Evolutionary conservation across 257 asterid genomes (phyloP).

Genomic region (Catharanthus roseus): DNA sequence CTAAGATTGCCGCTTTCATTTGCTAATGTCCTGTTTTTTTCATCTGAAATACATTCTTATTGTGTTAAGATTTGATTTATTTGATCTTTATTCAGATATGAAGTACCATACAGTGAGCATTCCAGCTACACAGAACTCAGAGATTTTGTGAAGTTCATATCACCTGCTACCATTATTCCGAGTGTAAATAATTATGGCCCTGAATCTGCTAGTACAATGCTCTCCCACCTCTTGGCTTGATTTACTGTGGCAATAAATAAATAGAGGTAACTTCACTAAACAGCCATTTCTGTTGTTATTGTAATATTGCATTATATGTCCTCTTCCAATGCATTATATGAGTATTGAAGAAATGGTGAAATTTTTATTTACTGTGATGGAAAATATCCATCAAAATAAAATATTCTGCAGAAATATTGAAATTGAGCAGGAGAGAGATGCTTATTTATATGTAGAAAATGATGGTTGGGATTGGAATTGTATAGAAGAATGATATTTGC

Average conservation of each 20-base stretch:
- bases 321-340: neutral
- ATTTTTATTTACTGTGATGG: neutral
- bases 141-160: conserved; percentile 68
- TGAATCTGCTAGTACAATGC: conserved; percentile 67
- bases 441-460: neutral
- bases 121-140: conserved; percentile 82
- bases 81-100: conserved; percentile 54
- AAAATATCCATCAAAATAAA: neutral
- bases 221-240: conserved; percentile 56
- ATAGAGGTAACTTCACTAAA: neutral
- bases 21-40: too few relatives aligned
- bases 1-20: neutral
- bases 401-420: neutral
- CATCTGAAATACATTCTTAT: too few relatives aligned
- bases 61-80: neutral
- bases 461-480: too few relatives aligned
- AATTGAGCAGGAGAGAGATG: neutral
- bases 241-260: neutral
- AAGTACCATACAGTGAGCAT: conserved; percentile 95
- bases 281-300: neutral
- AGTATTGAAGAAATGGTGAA: neutral
- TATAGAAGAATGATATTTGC: too few relatives aligned
- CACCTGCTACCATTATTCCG: conserved; percentile 72
- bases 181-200: conserved; percentile 80
- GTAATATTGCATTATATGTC: neutral